Percentiles rank a stretch among this genome's conserved stretches.
These are phyloP conservation scores for Chernovozyma aurita DNA, from an alignment of 1,139 yeast species.

Conservation along the genomic window DNA sequence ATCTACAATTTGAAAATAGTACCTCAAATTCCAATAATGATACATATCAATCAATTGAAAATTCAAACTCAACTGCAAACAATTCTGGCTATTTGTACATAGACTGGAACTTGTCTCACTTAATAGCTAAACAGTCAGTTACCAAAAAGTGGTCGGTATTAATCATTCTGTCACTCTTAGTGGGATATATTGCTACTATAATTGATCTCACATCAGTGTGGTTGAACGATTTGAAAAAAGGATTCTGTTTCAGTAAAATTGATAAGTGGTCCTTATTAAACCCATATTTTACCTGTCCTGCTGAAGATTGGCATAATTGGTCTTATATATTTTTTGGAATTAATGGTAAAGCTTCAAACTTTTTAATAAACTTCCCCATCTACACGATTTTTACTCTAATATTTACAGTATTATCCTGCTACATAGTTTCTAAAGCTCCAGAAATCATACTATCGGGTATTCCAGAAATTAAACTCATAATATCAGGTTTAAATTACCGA, in stretches of 20 bases:
- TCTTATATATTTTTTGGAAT: slow-evolving; percentile 25
- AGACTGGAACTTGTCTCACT: slow-evolving; percentile 15
- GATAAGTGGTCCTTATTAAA: slow-evolving; percentile 41
- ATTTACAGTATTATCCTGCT: slow-evolving; percentile 26
- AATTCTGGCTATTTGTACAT: slow-evolving; percentile 3
- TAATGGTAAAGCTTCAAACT: slow-evolving; percentile 13
- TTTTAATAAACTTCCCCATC: slow-evolving; percentile 35
- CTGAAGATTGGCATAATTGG: slow-evolving; percentile 42
- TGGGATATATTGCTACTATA: slow-evolving; percentile 57
- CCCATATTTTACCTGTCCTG: slow-evolving; percentile 45
- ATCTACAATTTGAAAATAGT: too few species aligned
- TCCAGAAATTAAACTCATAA: slow-evolving; percentile 59
- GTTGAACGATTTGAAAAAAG: slow-evolving; percentile 58
- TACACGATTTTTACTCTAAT: slow-evolving; percentile 27
- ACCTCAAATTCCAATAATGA: too few species aligned
- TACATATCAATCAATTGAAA: too few species aligned
- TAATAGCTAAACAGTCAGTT: slow-evolving; percentile 10
- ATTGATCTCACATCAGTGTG: slow-evolving; percentile 60
- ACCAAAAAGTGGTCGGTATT: slow-evolving; percentile 56
- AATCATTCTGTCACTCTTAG: slow-evolving; percentile 48
- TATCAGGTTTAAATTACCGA: slow-evolving; percentile 53
- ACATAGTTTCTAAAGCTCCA: slow-evolving; percentile 33
- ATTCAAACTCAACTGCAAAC: too few species aligned
- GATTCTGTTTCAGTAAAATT: slow-evolving; percentile 33
- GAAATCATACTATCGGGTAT: slow-evolving; percentile 62